Evolutionary conservation across 441 rosid species (phyloP), one percentile per base, ranked within the genome.

Genomic region (Aleurites moluccanus): DNA sequence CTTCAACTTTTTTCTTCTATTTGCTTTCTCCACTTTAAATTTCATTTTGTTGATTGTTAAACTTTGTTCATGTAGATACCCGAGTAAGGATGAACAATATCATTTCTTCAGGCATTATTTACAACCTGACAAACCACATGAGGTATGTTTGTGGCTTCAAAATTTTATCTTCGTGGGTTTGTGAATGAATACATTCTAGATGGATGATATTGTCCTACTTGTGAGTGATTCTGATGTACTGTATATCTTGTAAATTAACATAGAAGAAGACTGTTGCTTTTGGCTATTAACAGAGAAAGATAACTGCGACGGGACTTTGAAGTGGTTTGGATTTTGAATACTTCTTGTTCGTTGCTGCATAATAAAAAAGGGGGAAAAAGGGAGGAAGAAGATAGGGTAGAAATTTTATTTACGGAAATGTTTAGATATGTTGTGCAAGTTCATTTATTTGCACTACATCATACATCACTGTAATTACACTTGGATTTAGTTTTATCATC

Each of bases 71-170:
- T 85, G 88, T 74, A 94, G 99, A 70, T 89, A 83, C 79, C 99
- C 99, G 65, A 86, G 77, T 81, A 87, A 89, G 83, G 98, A 90
- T 10, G 94, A 91, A 75, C 98, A 92, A 69, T 84, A 82, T 85
- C 92, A 88, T 86, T 96, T 96, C 87, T 88, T 90, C 85, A 85
- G 89, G 85, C 92, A 96, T 82, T 93, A 93, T 84, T 80, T 96
- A 64, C 86, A 74, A 80, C 90, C 96, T 27, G 89, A 92, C 49
- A 86, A 87, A 76, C 97, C 95, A 15, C 69, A 86, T 55, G 88
- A 89, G 91, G 99, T 93, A 85, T 60, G 69, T 74, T 65, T 49
- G 66, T 52, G 14, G 72, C 49, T 55, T 72, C 27, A 76, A 21
- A n/a, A 70, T 52, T 42, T 53, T 40, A 4, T 45, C n/a, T 71